These are phyloP conservation scores for Apostasia ramifera DNA, from an alignment of 106 monocot genomes.

Conservation along the genomic window DNA sequence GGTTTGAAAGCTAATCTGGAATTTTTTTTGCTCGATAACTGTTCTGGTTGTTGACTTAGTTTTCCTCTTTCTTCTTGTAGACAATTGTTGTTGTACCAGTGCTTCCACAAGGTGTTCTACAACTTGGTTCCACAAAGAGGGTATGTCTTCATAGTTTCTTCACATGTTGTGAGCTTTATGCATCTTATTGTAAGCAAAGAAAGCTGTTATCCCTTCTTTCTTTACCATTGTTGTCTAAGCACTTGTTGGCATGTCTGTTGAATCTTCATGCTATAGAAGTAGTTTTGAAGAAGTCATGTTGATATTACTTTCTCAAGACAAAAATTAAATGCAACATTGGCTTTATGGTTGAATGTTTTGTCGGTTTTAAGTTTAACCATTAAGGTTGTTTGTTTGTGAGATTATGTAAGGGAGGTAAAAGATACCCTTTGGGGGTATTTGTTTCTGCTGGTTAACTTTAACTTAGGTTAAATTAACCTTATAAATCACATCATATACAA, in stretches of 20 bases:
- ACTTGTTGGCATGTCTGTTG: background rate
- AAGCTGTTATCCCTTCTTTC: background rate
- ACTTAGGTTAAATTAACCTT: no score
- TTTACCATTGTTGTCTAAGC: background rate
- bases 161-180: background rate
- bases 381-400: no score
- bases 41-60: conserved; percentile 1
- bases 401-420: no score
- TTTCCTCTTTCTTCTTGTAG: conserved; percentile 15
- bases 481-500: no score
- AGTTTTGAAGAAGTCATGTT: no score
- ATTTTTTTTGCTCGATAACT: background rate
- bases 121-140: conserved; percentile 69
- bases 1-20: conserved; percentile 19
- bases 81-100: conserved; percentile 66
- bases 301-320: no score
- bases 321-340: no score
- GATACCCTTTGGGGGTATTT: no score
- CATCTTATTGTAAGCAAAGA: background rate
- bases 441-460: no score
- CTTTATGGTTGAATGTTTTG: no score
- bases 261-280: no score
- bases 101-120: conserved; percentile 69
- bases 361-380: no score
- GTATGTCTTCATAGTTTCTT: conserved; percentile 21